These are phyloP conservation scores for Metschnikowia cubensis DNA, from an alignment of 805 yeast species.

Conservation along the genomic window DNA sequence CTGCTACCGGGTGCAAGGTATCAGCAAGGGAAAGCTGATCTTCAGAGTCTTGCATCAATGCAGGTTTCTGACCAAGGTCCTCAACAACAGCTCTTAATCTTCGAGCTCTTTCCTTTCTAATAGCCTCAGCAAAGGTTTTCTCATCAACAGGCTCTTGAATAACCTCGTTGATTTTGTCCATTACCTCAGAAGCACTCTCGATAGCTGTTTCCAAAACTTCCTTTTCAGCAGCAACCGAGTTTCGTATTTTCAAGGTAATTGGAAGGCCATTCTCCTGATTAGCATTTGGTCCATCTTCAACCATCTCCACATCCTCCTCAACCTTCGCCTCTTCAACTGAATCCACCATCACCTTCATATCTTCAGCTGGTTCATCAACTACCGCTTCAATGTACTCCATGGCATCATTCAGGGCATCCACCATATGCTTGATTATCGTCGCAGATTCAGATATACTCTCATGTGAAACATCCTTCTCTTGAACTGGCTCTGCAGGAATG, in stretches of 20 bases:
- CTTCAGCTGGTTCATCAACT: background rate
- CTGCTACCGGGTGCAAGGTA: background rate
- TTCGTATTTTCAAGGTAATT: background rate
- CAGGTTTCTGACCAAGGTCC: background rate
- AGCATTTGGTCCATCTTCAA: background rate
- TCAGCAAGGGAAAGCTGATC: background rate
- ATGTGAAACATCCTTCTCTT: background rate
- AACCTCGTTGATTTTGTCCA: background rate
- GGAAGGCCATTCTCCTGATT: background rate
- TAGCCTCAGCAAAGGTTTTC: background rate
- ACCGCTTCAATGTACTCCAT: background rate
- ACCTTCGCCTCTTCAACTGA: too few species aligned
- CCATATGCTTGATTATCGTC: background rate
- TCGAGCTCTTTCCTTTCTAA: background rate
- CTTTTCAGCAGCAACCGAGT: background rate
- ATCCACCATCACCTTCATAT: background rate
- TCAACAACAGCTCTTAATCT: background rate
- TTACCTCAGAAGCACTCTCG: background rate
- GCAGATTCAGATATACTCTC: background rate
- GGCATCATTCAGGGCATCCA: background rate
- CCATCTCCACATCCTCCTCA: background rate
- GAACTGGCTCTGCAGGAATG: background rate
- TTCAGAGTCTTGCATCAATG: background rate
- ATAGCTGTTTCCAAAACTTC: background rate
- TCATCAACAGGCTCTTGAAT: conserved; percentile 4